These are phyloP conservation scores for Russula emetica DNA, from an alignment of 768 basidiomycete species.

Conservation along the genomic window DNA sequence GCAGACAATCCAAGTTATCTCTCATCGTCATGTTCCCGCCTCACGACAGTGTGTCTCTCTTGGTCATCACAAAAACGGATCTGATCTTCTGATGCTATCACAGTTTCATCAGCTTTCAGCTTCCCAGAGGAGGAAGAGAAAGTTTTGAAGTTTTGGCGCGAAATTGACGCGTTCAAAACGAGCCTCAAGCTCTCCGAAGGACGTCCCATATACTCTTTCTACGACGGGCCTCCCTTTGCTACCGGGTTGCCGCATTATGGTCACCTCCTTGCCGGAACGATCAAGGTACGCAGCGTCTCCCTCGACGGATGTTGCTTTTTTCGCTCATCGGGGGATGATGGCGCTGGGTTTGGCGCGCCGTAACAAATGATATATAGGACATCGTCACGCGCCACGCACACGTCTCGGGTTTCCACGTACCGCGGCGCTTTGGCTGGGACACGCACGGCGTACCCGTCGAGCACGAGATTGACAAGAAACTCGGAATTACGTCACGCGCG, in stretches of 20 bases:
- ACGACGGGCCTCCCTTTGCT: constrained; percentile 96
- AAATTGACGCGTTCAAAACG: constrained; percentile 97
- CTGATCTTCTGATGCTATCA: constrained; percentile 17
- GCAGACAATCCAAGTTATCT: not conserved
- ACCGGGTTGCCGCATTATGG: constrained; percentile 97
- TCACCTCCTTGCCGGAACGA: constrained; percentile 86
- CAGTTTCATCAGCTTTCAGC: constrained; percentile 73
- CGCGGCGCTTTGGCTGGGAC: constrained; percentile 97
- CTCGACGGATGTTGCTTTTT: not conserved
- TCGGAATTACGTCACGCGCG: constrained; percentile 86
- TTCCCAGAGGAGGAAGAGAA: constrained; percentile 89
- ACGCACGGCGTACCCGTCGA: constrained; percentile 98
- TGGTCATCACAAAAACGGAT: not conserved
- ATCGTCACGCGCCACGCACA: constrained; percentile 96
- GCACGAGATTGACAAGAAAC: constrained; percentile 97
- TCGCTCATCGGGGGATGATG: constrained; percentile 8
- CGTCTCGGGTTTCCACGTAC: constrained; percentile 87
- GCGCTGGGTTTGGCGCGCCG: not conserved
- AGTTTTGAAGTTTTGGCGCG: constrained; percentile 85
- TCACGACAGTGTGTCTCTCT: constrained; percentile 61
- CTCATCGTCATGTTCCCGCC: constrained; percentile 42
- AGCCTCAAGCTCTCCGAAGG: constrained; percentile 90
- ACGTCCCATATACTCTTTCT: constrained; percentile 87
- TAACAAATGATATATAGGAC: constrained; percentile 54
- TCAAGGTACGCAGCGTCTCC: constrained; percentile 60